Base-by-base conservation (phyloP, 73 alveolate species). In the Paramecium sexaurelia region DNA sequence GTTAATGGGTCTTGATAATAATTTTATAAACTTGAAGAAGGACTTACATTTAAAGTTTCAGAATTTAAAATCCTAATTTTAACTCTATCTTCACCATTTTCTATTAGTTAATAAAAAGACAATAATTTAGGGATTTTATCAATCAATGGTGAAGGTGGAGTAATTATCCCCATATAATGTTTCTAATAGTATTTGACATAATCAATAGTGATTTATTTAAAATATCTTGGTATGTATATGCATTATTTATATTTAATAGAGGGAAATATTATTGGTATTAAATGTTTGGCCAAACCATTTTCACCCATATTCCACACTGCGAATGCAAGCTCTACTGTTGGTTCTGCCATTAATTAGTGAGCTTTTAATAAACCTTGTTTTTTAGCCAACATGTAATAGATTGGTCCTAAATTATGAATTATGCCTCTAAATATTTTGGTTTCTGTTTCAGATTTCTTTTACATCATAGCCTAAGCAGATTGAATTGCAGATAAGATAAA, bases 301-400 rank as follows among this genome's bases (percentile, higher is more conserved):
- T 88, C 94, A 13, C 61, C 83, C 55, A 88, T 39, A 69, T 88
- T 88, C 93, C 94, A 88, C 3, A 88, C 93, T 55, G 87, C 66
- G 35, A 73, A 73, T 0, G 67, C 87, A 6, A 73, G 35, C 35
- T 73, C 85, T 13, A 27, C 83, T 73, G 19, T 73, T 35, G 87
- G 36, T 32, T 73, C 87, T 29, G 66, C 66, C 24, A 32, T 32
- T 20, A 73, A 35, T 3, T 29, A 13, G 29, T 73, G 55, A 13
- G 61, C 87, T 73, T 73, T 33, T 24, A 29, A 32, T 13, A n/a
- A 20, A 5, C 35, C 33, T 20, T 35, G 2, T 37, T 10, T 32
- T 73, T 37, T 15, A 73, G 55, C 56, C 39, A 73, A 11, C 87
- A 73, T 73, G 5, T 15, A 73, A 73, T 33, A 73, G 15, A 73